These are phyloP conservation scores for Monosporozyma siamensis DNA, from an alignment of 805 yeast genomes.

Conservation along the genomic window DNA sequence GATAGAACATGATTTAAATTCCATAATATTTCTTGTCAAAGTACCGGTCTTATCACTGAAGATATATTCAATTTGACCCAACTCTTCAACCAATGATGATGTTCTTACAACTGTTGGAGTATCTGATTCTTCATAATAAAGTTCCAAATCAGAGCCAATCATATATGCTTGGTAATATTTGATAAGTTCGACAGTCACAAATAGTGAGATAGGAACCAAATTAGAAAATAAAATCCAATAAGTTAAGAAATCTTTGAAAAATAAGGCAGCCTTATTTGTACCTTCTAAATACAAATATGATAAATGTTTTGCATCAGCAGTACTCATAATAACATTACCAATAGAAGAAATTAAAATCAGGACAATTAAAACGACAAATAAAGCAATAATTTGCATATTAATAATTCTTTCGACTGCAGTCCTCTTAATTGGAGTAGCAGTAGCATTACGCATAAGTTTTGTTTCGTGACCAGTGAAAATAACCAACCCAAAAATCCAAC, in stretches of 20 bases:
- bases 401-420: conserved; percentile 96
- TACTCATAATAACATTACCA: conserved; percentile 74
- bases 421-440: conserved; percentile 94
- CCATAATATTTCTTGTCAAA: conserved; percentile 92
- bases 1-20: conserved; percentile 84
- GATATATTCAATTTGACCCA: conserved; percentile 93
- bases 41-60: conserved; percentile 98
- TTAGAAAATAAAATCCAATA: conserved; percentile 95
- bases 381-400: conserved; percentile 80
- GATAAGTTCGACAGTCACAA: conserved; percentile 92
- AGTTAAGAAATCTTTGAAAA: conserved; percentile 81
- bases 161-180: conserved; percentile 91
- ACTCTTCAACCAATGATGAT: conserved; percentile 89
- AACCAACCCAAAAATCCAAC: conserved; percentile 89
- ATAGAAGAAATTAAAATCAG: conserved; percentile 73
- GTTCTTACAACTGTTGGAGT: conserved; percentile 95
- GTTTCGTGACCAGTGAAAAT: conserved; percentile 98
- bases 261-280: conserved; percentile 56
- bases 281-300: conserved; percentile 62
- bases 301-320: conserved; percentile 39
- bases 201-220: conserved; percentile 92
- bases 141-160: conserved; percentile 89
- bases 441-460: conserved; percentile 94
- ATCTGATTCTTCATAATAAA: conserved; percentile 79
- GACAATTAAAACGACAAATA: conserved; percentile 69